phyloP scores from a whole-genome alignment of 805 yeast species.

The Candida adriatica region DNA sequence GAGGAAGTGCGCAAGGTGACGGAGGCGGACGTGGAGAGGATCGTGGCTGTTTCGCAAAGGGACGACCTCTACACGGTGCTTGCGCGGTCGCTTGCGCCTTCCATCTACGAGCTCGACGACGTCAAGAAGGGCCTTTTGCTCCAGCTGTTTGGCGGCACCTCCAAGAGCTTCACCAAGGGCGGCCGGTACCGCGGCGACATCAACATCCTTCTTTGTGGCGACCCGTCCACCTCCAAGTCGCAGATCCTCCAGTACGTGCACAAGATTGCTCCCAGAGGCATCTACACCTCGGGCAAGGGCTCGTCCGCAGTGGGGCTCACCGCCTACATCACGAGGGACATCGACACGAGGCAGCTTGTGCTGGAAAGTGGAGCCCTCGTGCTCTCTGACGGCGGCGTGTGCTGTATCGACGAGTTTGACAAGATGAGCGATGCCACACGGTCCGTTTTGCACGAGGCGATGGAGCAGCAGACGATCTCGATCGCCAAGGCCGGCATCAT shows the following conservation, averaged over 20 bases:
- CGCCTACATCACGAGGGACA: constrained; percentile 91
- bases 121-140: constrained; percentile 91
- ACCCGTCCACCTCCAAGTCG: constrained; percentile 96
- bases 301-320: constrained; percentile 99
- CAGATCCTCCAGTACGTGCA: constrained; percentile 93
- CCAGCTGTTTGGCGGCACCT: constrained; percentile 94
- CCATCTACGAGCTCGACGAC: constrained; percentile 92
- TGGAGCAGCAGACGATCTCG: constrained; percentile 98
- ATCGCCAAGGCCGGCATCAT: constrained; percentile 98
- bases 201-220: constrained; percentile 89
- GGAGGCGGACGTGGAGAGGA: constrained; percentile 60
- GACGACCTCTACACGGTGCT: constrained; percentile 79
- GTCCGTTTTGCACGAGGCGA: constrained; percentile 94
- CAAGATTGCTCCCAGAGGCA: constrained; percentile 96
- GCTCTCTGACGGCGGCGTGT: constrained; percentile 94
- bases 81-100: constrained; percentile 93
- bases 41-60: constrained; percentile 55
- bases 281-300: constrained; percentile 97
- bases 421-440: constrained; percentile 94
- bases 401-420: constrained; percentile 98
- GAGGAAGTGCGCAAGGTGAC: constrained; percentile 69
- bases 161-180: constrained; percentile 81
- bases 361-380: constrained; percentile 96
- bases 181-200: constrained; percentile 96
- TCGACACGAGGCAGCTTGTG: constrained; percentile 88